Evolutionary conservation across 2,329 filamentous ascomycete species (phyloP).

Genomic region (Chaetomium sp.): DNA sequence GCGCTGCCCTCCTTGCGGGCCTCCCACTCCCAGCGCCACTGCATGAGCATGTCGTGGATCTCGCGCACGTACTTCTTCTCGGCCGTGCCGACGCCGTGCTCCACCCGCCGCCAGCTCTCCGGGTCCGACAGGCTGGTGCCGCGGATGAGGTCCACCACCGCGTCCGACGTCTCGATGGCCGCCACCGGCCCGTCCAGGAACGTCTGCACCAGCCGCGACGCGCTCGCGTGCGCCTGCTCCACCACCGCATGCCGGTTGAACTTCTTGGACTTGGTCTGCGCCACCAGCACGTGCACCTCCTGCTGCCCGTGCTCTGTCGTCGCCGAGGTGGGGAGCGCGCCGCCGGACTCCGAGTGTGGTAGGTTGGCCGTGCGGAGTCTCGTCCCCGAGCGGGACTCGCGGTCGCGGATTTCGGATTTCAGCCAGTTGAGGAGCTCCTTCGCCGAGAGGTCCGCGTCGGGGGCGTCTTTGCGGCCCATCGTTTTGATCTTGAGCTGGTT

Average conservation of each 20-base stretch:
- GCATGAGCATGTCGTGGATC: conserved; percentile 73
- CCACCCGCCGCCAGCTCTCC: conserved; percentile 80
- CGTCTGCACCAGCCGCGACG: conserved; percentile 65
- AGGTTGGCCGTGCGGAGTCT: conserved; percentile 22
- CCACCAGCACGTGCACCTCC: conserved; percentile 82
- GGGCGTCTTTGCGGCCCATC: conserved; percentile 71
- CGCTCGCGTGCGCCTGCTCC: conserved; percentile 68
- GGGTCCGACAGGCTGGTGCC: conserved; percentile 75
- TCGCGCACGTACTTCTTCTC: conserved; percentile 84
- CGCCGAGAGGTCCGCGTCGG: conserved; percentile 73
- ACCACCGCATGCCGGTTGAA: conserved; percentile 85
- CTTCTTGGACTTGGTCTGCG: conserved; percentile 85
- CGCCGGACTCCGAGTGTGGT: conserved; percentile 23
- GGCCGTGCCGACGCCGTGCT: conserved; percentile 73
- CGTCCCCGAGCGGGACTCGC: conserved; percentile 52
- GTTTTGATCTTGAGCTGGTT: conserved; percentile 78
- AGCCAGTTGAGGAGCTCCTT: conserved; percentile 79
- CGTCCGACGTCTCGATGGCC: conserved; percentile 85
- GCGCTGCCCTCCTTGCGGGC: conserved; percentile 48
- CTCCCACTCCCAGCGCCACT: conserved; percentile 62
- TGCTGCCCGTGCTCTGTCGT: conserved; percentile 53
- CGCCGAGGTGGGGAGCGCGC: conserved; percentile 20
- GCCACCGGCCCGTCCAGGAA: conserved; percentile 79
- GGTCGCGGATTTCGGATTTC: conserved; percentile 78
- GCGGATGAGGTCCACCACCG: conserved; percentile 74